Base-by-base conservation (phyloP, 768 basidiomycete genomes). In the Mycena chlorophos region DNA sequence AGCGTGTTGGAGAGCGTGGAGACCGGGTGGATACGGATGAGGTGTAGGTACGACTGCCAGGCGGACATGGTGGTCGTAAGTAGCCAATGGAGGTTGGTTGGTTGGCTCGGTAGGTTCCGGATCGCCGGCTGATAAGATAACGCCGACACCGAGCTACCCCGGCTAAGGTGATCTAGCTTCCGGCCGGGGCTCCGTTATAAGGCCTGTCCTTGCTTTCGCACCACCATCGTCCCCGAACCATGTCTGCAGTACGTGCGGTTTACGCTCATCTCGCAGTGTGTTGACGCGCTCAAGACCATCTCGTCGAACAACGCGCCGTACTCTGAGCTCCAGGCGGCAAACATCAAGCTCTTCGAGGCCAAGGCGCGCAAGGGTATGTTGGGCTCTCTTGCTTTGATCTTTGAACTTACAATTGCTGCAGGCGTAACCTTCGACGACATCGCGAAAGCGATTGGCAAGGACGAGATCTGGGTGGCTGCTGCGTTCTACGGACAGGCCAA, bases 401-500 rank as follows among this genome's bases (percentile, higher is more conserved):
- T 49, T 26, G 43, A 22, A n/a, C 13, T 34, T 34, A 19, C 31
- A 30, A n/a, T 20, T 25, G 22, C 37, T 1, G 22, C 47, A 88
- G 87, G 85, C 16, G 61, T 86, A 57, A 84, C 85, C 14, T 93
- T 91, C 58, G 88, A 84, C 54, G 73, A 81, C 34, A 81, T 93
- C 60, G 89, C 79, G 12, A 74, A 84, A 55, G 75, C 74, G 5
- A 79, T 93, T 51, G 82, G 79, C 22, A 85, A 79, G 66, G 87
- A 90, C 66, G 91, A 93, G 64, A 78, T 92, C 23, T 93, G 89
- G 88, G 78, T 91, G 23, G 90, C 90, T 3, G 83, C 90, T 5
- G 84, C 85, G 46, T 89, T 93, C 70, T 91, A 90, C 62, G 90
- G 86, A 5, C 90, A 91, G 87, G 89, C 90, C 4, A 91, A 91